Percentiles rank a stretch among this genome's conserved stretches.
Evolutionary conservation across 208 protist genomes (phyloP).

Genomic region (Leishmania gerbilli): DNA sequence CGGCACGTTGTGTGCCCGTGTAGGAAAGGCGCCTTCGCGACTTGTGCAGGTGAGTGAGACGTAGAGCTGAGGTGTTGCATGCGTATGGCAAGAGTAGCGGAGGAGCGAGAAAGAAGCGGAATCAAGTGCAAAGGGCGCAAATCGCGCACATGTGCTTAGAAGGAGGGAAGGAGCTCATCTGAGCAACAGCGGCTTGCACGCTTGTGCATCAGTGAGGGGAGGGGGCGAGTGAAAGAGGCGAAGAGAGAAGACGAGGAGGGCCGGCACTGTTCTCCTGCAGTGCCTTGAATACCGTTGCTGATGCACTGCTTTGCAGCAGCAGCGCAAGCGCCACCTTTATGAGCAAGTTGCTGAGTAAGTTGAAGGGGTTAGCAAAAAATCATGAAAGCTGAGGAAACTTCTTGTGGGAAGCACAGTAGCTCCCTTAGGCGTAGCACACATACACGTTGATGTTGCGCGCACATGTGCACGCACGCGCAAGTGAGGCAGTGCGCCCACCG

Average conservation of each 20-base stretch:
- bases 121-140: too few relatives aligned
- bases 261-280: not conserved
- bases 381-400: not conserved
- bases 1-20: not conserved
- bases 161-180: not conserved
- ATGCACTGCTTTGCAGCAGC: not conserved
- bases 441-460: not conserved
- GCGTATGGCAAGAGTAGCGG: not conserved
- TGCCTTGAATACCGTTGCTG: not conserved
- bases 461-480: not conserved
- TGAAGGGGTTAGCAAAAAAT: not conserved
- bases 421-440: not conserved
- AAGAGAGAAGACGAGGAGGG: not conserved
- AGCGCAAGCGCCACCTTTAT: not conserved
- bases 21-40: not conserved
- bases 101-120: slow-evolving; percentile 3
- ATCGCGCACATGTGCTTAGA: not conserved
- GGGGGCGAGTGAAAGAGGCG: too few relatives aligned
- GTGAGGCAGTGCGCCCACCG: not conserved
- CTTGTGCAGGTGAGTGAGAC: not conserved
- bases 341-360: not conserved
- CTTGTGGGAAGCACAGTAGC: not conserved
- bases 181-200: not conserved
- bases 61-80: not conserved
- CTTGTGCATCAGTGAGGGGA: not conserved